Conservation (phyloP, 139 green algal genomes). For the Ostreobium quekettii region DNA sequence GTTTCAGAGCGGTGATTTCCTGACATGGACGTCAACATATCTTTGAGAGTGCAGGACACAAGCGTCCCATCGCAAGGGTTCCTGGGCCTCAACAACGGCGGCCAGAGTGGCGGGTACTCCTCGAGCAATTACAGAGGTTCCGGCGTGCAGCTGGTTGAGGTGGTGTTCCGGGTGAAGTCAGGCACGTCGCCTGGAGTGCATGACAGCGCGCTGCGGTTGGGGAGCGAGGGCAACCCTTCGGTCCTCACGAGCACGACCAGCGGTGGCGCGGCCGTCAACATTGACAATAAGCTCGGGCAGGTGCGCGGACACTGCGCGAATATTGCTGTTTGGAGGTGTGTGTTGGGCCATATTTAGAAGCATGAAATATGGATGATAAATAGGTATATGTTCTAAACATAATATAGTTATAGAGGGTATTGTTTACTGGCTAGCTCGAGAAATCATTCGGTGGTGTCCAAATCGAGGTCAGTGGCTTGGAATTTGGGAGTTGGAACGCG, state of each 20-base stretch:
- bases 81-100: not conserved
- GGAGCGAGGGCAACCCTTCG: not conserved
- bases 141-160: not conserved
- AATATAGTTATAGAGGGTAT: too few species aligned
- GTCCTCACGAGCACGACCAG: not conserved
- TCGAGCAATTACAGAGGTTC: not conserved
- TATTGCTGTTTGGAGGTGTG: too few species aligned
- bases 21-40: too few species aligned
- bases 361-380: too few species aligned
- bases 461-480: too few species aligned
- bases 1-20: too few species aligned
- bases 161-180: not conserved
- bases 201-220: not conserved
- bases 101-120: not conserved
- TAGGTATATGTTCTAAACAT: too few species aligned
- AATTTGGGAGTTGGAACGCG: too few species aligned
- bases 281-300: not conserved
- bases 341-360: too few species aligned
- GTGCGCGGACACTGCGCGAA: too few species aligned
- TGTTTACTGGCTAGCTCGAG: too few species aligned
- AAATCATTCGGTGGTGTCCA: too few species aligned
- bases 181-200: not conserved
- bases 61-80: not conserved
- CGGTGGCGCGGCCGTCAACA: not conserved
- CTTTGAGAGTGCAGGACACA: not conserved